Conservation (phyloP, 225 moss, liverwort and hornwort genomes). For the Rhytidiadelphus loreus region DNA sequence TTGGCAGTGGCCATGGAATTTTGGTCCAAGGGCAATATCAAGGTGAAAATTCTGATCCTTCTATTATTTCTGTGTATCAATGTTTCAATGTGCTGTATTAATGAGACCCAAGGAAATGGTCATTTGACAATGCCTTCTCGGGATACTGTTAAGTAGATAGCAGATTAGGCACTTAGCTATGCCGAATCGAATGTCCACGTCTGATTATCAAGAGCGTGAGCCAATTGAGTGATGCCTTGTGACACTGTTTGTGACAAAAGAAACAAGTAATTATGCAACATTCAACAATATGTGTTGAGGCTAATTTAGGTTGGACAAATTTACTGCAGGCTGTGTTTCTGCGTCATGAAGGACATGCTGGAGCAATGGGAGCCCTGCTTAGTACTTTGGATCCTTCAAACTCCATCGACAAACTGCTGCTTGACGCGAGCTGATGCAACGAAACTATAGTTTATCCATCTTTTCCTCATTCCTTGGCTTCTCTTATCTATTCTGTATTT, state of each 20-base stretch:
- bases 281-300: not conserved
- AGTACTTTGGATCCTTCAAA: conserved; percentile 55
- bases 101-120: not conserved
- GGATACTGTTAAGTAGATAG: no score
- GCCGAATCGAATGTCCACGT: not conserved
- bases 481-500: not conserved
- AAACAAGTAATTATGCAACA: not conserved
- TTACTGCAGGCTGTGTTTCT: conserved; percentile 62
- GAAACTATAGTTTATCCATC: not conserved
- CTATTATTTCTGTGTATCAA: not conserved
- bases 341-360: conserved; percentile 85
- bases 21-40: conserved; percentile 83
- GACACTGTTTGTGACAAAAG: not conserved
- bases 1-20: conserved; percentile 85
- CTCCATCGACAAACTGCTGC: conserved; percentile 53
- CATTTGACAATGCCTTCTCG: no score
- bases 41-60: conserved; percentile 21
- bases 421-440: conserved; percentile 8
- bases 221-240: not conserved
- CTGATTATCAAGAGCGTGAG: no score
- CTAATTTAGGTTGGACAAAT: not conserved
- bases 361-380: conserved; percentile 78
- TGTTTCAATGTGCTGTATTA: no score
- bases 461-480: not conserved
- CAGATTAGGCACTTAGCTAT: no score